Evolutionary conservation across 2,329 filamentous ascomycete species (phyloP).

Genomic region (Boeremia exigua): DNA sequence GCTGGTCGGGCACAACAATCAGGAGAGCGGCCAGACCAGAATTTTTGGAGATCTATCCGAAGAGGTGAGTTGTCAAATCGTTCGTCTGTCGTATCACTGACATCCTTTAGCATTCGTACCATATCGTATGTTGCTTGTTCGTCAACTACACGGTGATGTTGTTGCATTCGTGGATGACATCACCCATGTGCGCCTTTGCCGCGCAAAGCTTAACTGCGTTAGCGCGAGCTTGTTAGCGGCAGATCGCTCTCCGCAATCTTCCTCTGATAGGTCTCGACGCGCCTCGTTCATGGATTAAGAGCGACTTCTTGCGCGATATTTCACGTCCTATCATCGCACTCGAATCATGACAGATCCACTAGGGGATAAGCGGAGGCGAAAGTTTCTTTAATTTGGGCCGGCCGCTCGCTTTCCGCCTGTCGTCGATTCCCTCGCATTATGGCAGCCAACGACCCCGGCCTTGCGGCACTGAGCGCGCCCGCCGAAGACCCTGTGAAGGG

Average conservation of each 20-base stretch:
- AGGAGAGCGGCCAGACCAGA: too few relatives aligned
- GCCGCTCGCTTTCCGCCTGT: not conserved
- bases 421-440: conserved; percentile 3
- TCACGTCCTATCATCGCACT: not conserved
- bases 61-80: too few relatives aligned
- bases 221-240: conserved; percentile 16
- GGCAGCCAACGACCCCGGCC: conserved; percentile 32
- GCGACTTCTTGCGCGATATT: conserved; percentile 4
- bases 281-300: conserved; percentile 5
- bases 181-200: not conserved
- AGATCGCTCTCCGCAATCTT: not conserved
- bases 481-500: conserved; percentile 30
- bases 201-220: conserved; percentile 10
- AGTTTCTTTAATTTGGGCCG: conserved; percentile 7
- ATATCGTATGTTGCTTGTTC: too few relatives aligned
- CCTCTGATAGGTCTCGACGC: conserved; percentile 10
- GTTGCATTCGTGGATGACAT: not conserved
- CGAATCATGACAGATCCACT: conserved; percentile 3
- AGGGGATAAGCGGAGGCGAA: conserved; percentile 15
- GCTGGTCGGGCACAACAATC: too few relatives aligned
- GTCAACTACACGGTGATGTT: too few relatives aligned
- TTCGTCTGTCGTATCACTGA: too few relatives aligned
- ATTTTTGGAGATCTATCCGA: too few relatives aligned
- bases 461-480: conserved; percentile 28
- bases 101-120: too few relatives aligned